A percentile compares a stretch with the other conserved stretches of the same genome.
Conservation (phyloP, 2,329 filamentous ascomycete genomes). For the Fusarium sp. region DNA sequence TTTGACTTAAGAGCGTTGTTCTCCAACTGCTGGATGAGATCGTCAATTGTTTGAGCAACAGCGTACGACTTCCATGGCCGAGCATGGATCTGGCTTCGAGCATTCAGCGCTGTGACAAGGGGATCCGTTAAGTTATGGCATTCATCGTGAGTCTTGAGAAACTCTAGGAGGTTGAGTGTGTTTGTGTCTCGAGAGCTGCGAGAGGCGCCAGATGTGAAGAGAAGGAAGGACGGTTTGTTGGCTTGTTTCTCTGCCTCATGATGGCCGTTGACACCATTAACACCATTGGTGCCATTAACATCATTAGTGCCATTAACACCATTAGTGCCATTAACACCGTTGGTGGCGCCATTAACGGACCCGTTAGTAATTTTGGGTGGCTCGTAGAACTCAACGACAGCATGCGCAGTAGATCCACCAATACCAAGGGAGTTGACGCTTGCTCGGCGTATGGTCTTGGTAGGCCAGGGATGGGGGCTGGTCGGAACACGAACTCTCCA, state of each 20-base stretch:
- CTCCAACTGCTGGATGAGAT: constrained; percentile 38
- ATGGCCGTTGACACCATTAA: constrained; percentile 20
- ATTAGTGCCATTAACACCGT: background rate
- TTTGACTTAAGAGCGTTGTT: constrained; percentile 40
- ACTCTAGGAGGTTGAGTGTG: constrained; percentile 29
- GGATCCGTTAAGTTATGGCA: constrained; percentile 29
- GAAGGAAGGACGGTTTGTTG: constrained; percentile 23
- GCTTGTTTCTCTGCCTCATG: constrained; percentile 1
- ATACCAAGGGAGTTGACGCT: constrained; percentile 58
- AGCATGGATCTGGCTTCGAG: constrained; percentile 40
- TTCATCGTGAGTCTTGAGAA: constrained; percentile 31
- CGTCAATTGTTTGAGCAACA: constrained; percentile 40
- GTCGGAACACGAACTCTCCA: constrained; percentile 46
- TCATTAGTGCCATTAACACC: background rate
- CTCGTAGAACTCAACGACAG: constrained; percentile 54
- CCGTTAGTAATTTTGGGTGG: constrained; percentile 15
- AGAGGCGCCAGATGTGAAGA: constrained; percentile 42
- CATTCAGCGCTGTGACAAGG: constrained; percentile 39
- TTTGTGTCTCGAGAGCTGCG: constrained; percentile 38
- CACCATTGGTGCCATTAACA: background rate
- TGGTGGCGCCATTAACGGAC: background rate
- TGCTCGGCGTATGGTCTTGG: constrained; percentile 44
- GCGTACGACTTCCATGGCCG: constrained; percentile 44
- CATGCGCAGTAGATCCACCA: constrained; percentile 62
- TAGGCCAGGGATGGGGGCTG: constrained; percentile 42